These are phyloP conservation scores for Agrocybe pediades DNA, from an alignment of 768 basidiomycete genomes.

Conservation along the genomic window DNA sequence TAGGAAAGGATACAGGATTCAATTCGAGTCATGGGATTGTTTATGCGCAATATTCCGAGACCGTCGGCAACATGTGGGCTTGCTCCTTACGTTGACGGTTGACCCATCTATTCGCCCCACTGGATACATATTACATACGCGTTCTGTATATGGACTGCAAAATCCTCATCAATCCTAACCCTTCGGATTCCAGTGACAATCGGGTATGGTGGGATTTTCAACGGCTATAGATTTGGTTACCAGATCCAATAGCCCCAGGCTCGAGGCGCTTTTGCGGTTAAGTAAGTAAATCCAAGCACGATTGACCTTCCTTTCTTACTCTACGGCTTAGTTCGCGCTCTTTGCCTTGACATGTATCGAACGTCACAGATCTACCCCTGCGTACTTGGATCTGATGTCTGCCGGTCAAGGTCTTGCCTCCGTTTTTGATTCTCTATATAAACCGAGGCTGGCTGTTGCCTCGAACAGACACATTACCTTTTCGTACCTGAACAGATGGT, in stretches of 20 bases:
- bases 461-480: conserved; percentile 9
- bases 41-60: conserved; percentile 22
- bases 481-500: conserved; percentile 21
- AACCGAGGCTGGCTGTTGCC: conserved; percentile 15
- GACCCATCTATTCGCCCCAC: too few relatives aligned
- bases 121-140: too few relatives aligned
- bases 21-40: conserved; percentile 16
- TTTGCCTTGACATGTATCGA: conserved; percentile 16
- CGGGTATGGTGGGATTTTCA: conserved; percentile 18
- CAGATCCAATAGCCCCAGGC: conserved; percentile 19
- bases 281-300: conserved; percentile 2
- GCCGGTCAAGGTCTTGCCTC: conserved; percentile 17
- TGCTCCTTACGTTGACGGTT: conserved; percentile 22
- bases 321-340: conserved; percentile 18
- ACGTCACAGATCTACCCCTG: conserved; percentile 23
- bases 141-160: conserved; percentile 11
- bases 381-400: conserved; percentile 23
- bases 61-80: conserved; percentile 21
- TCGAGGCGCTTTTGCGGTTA: conserved; percentile 25
- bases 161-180: conserved; percentile 25
- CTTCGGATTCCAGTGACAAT: conserved; percentile 15
- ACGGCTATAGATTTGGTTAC: conserved; percentile 21
- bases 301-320: conserved; percentile 14
- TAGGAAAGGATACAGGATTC: conserved; percentile 6
- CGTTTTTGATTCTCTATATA: conserved; percentile 24